A percentile compares a stretch with the other conserved stretches of the same genome.
phyloP scores from a whole-genome alignment of 257 asterid species.

The Cordia subcordata region DNA sequence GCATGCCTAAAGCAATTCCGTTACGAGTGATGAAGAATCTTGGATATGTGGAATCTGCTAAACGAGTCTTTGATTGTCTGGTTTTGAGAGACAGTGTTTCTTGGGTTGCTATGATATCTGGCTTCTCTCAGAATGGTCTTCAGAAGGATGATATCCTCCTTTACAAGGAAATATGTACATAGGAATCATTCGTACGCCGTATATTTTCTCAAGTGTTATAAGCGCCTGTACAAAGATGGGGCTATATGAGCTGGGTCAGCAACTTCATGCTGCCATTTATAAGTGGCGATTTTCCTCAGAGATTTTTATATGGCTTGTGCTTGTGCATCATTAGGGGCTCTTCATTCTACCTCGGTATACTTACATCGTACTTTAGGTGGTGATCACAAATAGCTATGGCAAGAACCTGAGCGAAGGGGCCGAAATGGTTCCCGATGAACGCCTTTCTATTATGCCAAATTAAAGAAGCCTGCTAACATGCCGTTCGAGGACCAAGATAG shows the following conservation, averaged over 20 bases:
- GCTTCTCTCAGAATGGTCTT: conserved; percentile 50
- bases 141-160: conserved; percentile 48
- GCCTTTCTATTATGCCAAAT: too few species aligned
- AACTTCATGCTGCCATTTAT: conserved; percentile 69
- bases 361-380: too few species aligned
- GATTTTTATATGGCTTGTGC: too few species aligned
- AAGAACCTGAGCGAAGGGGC: too few species aligned
- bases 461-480: too few species aligned
- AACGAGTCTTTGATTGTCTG: conserved; percentile 52
- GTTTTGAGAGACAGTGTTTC: conserved; percentile 56
- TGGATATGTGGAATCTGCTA: conserved; percentile 52
- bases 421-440: too few species aligned
- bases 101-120: conserved; percentile 86
- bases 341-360: too few species aligned
- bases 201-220: conserved; percentile 63
- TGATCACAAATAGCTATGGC: too few species aligned
- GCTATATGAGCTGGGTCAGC: conserved; percentile 54
- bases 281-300: too few species aligned
- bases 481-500: too few species aligned
- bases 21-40: conserved; percentile 82
- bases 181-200: conserved; percentile 86
- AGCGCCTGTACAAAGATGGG: conserved; percentile 67
- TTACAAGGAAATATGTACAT: conserved; percentile 61
- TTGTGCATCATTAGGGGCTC: too few species aligned
- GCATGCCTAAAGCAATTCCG: conserved; percentile 46